Percentiles rank a stretch among this genome's conserved stretches.
phyloP scores from a whole-genome alignment of 345 rosid genomes.

The Nephelium lappaceum region DNA sequence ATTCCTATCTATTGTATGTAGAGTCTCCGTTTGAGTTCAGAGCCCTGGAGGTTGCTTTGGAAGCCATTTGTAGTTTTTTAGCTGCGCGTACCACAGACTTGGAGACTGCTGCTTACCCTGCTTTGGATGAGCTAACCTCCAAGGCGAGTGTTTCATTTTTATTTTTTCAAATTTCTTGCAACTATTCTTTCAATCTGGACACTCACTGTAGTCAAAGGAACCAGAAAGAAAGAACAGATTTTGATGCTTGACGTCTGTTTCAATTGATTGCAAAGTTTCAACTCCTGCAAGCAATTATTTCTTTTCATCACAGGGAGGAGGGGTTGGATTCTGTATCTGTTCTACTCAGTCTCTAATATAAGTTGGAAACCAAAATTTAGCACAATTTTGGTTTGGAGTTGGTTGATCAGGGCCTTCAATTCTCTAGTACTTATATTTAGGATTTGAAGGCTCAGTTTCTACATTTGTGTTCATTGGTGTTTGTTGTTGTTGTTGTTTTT shows the following conservation, averaged over 20 bases:
- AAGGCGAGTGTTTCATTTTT: conserved; percentile 46
- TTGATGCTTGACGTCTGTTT: not conserved
- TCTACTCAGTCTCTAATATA: not conserved
- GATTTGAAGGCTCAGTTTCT: not conserved
- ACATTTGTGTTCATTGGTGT: not conserved
- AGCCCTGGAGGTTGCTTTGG: conserved; percentile 91
- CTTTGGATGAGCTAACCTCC: conserved; percentile 93
- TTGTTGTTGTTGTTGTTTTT: not conserved
- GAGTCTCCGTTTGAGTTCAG: conserved; percentile 89
- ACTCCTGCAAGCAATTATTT: not conserved
- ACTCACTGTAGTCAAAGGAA: not conserved
- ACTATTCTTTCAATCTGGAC: not conserved
- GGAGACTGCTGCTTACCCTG: conserved; percentile 95
- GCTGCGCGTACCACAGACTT: conserved; percentile 88
- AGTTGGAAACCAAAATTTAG: not conserved
- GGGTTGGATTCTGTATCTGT: not conserved
- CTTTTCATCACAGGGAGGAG: not conserved
- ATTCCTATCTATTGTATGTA: conserved; percentile 26
- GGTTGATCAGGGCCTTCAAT: conserved; percentile 5
- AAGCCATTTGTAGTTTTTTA: conserved; percentile 91
- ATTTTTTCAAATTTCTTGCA: not conserved
- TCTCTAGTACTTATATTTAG: not conserved
- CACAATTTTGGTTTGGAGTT: not conserved
- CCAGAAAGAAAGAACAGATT: not conserved
- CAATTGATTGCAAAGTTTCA: not conserved